Base-by-base conservation (phyloP, 345 rosid genomes). In the Syzygium jambos region DNA sequence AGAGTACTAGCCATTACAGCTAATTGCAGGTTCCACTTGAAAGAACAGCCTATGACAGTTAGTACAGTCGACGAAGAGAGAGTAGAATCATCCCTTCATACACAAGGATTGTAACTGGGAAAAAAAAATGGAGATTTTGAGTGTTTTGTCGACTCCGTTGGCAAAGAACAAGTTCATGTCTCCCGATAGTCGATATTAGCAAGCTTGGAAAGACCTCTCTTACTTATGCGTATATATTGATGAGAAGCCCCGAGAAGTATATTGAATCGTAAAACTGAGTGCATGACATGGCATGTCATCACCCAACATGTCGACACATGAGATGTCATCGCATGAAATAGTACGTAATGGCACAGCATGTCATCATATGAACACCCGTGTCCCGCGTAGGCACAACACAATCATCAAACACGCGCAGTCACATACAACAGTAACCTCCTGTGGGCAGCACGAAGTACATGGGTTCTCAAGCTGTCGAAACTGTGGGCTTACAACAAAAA, bases 281-380 rank as follows among this genome's bases (percentile, higher is more conserved):
- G 27, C 8, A 12, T 59, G 65, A 59, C 68, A 27, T 59, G 30
- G 12, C 68, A 61, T 6, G 19, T 61, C 34, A n/a, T 61, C 4
- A 6, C 38, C 1, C 9, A 6, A 61, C 34, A 61, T 0, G 34
- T 61, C 2, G 19, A n/a, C 0, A 12, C 38, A 61, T 2, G 9
- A n/a, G 5, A 29, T 12, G 9, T 13, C 1, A 6, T 61, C 1
- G 17, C 3, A 14, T 61, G 73, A 61, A 61, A 61, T 27, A 0
- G 27, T n/a, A 0, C 29, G 16, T n/a, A n/a, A 27, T n/a, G 0
- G 9, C 34, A n/a, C 6, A 34, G 7, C 34, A 13, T 0, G 1
- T 61, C 1, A 9, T 61, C 73, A n/a, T 61, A 13, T n/a, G 46
- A 61, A n/a, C 73, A 61, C 9, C 73, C 4, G 9, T n/a, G 73